Evolutionary conservation across 2,329 filamentous ascomycete genomes (phyloP).

Genomic region (Lasiodiplodia sp.): DNA sequence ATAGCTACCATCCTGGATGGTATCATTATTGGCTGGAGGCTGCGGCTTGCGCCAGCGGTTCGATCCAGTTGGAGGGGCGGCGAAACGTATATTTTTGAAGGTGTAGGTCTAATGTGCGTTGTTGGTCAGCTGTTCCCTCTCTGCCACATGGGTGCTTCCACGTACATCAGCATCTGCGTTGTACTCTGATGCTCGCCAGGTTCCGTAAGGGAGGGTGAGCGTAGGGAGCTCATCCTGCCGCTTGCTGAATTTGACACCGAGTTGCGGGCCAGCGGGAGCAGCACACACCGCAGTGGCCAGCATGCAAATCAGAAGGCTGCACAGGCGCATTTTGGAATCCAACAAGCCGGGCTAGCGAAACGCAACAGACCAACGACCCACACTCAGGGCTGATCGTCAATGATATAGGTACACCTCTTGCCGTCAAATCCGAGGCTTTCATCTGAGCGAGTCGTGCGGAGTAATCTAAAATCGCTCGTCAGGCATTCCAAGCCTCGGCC

Average conservation of each 20-base stretch:
- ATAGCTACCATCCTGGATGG: slow-evolving; percentile 30
- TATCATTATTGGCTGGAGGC: slow-evolving; percentile 22
- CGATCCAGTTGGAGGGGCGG: slow-evolving; percentile 43
- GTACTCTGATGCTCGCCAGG: slow-evolving; percentile 22
- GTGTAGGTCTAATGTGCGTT: slow-evolving; percentile 28
- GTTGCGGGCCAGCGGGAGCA: slow-evolving; percentile 13
- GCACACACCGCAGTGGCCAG: slow-evolving; percentile 5
- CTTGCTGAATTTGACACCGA: slow-evolving; percentile 26
- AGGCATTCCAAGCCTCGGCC: slow-evolving; percentile 11
- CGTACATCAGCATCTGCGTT: slow-evolving; percentile 25
- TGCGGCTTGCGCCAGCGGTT: slow-evolving; percentile 34
- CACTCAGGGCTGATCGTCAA: neutral
- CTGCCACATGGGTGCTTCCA: neutral
- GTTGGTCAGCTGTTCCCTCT: neutral
- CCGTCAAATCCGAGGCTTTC: slow-evolving; percentile 10
- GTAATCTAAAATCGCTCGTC: neutral
- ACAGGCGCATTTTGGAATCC: slow-evolving; percentile 12
- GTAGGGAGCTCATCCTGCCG: slow-evolving; percentile 26
- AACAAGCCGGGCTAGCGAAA: neutral
- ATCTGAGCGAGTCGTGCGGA: neutral
- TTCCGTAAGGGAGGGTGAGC: slow-evolving; percentile 26
- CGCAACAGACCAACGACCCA: neutral
- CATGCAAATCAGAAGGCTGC: slow-evolving; percentile 8
- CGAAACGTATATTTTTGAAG: slow-evolving; percentile 40
- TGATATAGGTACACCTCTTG: slow-evolving; percentile 11